A percentile compares a stretch with the other conserved stretches of the same genome.
phyloP scores from a whole-genome alignment of 139 green algal species.

The Micractinium conductrix region DNA sequence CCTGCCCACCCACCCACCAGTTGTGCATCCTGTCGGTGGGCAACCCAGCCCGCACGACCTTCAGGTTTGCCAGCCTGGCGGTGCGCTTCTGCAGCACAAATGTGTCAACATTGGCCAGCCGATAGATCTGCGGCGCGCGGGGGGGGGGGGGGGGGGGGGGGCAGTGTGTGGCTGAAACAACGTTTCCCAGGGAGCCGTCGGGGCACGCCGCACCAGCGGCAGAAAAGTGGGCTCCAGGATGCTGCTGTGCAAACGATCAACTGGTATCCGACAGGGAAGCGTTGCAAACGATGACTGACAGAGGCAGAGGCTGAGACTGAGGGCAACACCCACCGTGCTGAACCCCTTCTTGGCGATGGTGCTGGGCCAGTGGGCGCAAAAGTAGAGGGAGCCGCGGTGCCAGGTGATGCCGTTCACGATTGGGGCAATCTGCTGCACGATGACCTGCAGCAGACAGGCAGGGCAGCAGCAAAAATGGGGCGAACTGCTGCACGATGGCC shows the following conservation, averaged over 20 bases:
- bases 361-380: not conserved
- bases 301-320: too few relatives aligned
- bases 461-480: not conserved
- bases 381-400: constrained; percentile 37
- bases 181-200: too few relatives aligned
- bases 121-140: constrained; percentile 22
- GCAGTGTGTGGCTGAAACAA: too few relatives aligned
- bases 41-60: constrained; percentile 28
- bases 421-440: not conserved
- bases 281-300: not conserved
- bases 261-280: not conserved
- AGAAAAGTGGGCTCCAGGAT: not conserved
- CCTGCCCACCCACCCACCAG: not conserved
- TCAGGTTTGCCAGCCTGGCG: not conserved
- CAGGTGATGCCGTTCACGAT: constrained; percentile 44
- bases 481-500: not conserved
- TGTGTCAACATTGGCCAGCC: constrained; percentile 28
- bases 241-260: too few relatives aligned
- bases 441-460: not conserved
- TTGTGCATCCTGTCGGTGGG: constrained; percentile 4
- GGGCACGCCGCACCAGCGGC: too few relatives aligned
- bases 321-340: too few relatives aligned
- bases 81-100: constrained; percentile 9
- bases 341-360: too few relatives aligned
- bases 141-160: too few relatives aligned